Percentiles rank a stretch among this genome's conserved stretches.
Conservation (phyloP, 1,284 basidiomycete genomes). For the Sphaerobolus stellatus region DNA sequence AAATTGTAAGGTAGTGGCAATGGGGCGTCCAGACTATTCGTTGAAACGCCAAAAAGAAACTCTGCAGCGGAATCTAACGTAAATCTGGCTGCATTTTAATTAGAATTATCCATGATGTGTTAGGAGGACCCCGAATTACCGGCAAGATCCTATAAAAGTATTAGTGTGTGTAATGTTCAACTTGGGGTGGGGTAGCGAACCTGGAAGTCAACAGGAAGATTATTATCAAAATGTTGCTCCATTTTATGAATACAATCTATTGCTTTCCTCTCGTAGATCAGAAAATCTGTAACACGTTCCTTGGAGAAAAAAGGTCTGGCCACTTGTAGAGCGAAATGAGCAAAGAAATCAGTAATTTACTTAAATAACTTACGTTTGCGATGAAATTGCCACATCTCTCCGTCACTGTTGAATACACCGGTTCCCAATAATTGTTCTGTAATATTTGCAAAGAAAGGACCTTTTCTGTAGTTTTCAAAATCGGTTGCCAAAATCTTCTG, state of each 20-base stretch:
- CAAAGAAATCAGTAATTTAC: no score
- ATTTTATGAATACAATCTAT: slow-evolving; percentile 34
- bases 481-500: slow-evolving; percentile 42
- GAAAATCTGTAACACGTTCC: slow-evolving; percentile 50
- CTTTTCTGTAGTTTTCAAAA: slow-evolving; percentile 44
- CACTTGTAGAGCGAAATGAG: no score
- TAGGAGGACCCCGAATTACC: no score
- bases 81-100: slow-evolving; percentile 42
- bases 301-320: slow-evolving; percentile 53
- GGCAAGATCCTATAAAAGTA: no score
- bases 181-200: not conserved
- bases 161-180: no score
- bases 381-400: slow-evolving; percentile 41
- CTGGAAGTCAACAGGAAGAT: slow-evolving; percentile 22
- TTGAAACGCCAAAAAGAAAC: slow-evolving; percentile 43
- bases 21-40: slow-evolving; percentile 41
- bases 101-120: no score
- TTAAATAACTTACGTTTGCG: slow-evolving; percentile 12
- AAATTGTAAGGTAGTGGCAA: slow-evolving; percentile 29
- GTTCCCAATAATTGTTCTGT: slow-evolving; percentile 45
- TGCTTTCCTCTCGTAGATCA: slow-evolving; percentile 47
- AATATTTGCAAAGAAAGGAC: slow-evolving; percentile 16
- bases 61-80: slow-evolving; percentile 46
- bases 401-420: slow-evolving; percentile 63
- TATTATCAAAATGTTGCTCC: slow-evolving; percentile 16